Percentiles rank a stretch among this genome's conserved stretches.
Evolutionary conservation across 306 rosid genomes (phyloP).

Genomic region (Canavalia gladiata): DNA sequence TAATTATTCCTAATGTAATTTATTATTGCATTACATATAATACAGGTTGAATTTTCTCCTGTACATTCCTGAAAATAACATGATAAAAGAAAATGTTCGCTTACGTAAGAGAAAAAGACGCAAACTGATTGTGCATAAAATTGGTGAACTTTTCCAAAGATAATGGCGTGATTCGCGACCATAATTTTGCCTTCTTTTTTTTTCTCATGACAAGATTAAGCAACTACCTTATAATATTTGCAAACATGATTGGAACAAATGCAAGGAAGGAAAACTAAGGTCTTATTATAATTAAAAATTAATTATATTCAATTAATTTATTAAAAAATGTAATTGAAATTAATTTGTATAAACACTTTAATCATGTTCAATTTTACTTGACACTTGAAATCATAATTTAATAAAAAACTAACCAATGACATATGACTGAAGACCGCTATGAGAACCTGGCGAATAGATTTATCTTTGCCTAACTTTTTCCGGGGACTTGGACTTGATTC

Average conservation of each 20-base stretch:
- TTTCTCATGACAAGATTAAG: not conserved
- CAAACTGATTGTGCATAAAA: not conserved
- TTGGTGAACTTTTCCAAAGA: not conserved
- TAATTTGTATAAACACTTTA: too few species aligned
- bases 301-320: too few species aligned
- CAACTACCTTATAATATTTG: too few species aligned
- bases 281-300: too few species aligned
- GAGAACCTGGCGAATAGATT: slow-evolving; percentile 25
- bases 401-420: slow-evolving; percentile 44
- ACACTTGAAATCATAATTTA: too few species aligned
- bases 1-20: too few species aligned
- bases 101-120: not conserved
- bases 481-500: not conserved
- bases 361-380: too few species aligned
- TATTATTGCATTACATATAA: not conserved
- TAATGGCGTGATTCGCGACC: not conserved
- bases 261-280: not conserved
- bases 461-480: not conserved
- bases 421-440: slow-evolving; percentile 38
- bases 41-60: not conserved
- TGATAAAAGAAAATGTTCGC: not conserved
- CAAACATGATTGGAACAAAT: not conserved
- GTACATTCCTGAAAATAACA: not conserved
- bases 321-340: too few species aligned
- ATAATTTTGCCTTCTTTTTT: not conserved